A percentile compares a stretch with the other conserved stretches of the same genome.
Conservation (phyloP, 140 eudicot genomes). For the Senecio squalidus region DNA sequence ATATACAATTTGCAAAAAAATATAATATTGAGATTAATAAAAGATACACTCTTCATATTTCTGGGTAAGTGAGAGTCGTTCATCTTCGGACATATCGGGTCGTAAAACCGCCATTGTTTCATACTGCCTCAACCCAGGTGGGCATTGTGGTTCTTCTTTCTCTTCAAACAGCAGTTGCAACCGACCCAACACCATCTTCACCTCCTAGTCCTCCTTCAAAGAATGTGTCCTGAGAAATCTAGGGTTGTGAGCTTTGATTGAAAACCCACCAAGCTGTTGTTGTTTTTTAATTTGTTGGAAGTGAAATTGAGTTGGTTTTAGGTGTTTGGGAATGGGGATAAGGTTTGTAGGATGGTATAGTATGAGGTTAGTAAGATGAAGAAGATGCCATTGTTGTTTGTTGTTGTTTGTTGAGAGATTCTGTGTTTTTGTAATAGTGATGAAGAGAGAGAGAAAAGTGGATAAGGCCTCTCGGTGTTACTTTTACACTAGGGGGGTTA, state of each 20-base stretch:
- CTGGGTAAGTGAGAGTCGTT: constrained; percentile 75
- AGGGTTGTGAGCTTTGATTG: constrained; percentile 53
- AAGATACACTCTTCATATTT: constrained; percentile 96
- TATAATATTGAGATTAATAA: too few relatives aligned
- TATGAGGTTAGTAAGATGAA: constrained; percentile 17
- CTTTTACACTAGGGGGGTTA: too few relatives aligned
- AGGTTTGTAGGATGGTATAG: constrained; percentile 28
- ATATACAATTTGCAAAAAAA: not conserved
- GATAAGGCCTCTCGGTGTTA: too few relatives aligned
- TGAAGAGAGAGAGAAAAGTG: not conserved
- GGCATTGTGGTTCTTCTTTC: constrained; percentile 81
- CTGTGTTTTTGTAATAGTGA: not conserved
- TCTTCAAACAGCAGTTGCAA: constrained; percentile 52
- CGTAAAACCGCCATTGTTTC: constrained; percentile 80
- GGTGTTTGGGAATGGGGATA: constrained; percentile 22
- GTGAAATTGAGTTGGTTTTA: constrained; percentile 20
- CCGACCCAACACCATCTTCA: constrained; percentile 46
- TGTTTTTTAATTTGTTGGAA: constrained; percentile 12
- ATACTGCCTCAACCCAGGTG: constrained; percentile 78
- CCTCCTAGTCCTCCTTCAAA: constrained; percentile 71
- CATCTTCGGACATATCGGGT: constrained; percentile 91
- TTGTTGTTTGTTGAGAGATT: not conserved
- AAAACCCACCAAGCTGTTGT: constrained; percentile 12
- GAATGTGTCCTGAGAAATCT: constrained; percentile 64
- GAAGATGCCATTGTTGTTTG: constrained; percentile 21